Conservation (phyloP, 106 monocot genomes). For the Alisma plantagoaquatica region DNA sequence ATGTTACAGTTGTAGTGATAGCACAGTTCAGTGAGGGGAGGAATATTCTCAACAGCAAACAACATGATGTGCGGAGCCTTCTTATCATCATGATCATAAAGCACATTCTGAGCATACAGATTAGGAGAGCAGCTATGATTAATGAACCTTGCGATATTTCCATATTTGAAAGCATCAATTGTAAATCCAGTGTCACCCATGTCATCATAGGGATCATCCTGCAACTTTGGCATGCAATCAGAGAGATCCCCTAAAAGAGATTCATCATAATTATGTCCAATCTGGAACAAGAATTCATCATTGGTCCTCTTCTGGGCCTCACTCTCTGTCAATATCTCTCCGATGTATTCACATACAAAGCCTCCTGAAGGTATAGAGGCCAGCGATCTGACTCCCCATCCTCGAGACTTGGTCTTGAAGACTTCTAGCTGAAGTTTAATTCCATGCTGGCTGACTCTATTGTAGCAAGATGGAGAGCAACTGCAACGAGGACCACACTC, state of each 20-base stretch:
- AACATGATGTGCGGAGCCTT: neutral
- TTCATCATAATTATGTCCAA: slow-evolving; percentile 54
- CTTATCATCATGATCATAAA: slow-evolving; percentile 1
- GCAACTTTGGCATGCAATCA: slow-evolving; percentile 7
- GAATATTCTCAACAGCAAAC: slow-evolving; percentile 50
- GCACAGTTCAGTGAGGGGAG: slow-evolving; percentile 39
- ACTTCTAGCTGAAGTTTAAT: slow-evolving; percentile 45
- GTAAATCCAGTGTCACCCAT: slow-evolving; percentile 28
- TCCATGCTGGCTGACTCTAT: slow-evolving; percentile 63
- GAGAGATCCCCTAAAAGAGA: slow-evolving; percentile 29
- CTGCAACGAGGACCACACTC: slow-evolving; percentile 71
- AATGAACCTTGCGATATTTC: neutral
- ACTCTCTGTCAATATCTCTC: slow-evolving; percentile 47
- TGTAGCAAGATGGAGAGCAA: slow-evolving; percentile 64
- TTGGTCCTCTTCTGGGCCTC: slow-evolving; percentile 43
- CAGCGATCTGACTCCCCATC: slow-evolving; percentile 57
- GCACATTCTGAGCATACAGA: neutral
- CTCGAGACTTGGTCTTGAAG: slow-evolving; percentile 55
- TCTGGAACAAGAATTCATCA: slow-evolving; percentile 61
- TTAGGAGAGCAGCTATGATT: neutral
- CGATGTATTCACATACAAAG: slow-evolving; percentile 57
- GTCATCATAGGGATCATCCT: slow-evolving; percentile 7
- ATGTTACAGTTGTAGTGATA: slow-evolving; percentile 62
- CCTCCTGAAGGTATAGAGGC: slow-evolving; percentile 48
- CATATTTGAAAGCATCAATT: slow-evolving; percentile 3